Percentiles rank a stretch among this genome's conserved stretches.
These are phyloP conservation scores for Globisporangium carolinianum DNA, from an alignment of 352 stramenopile species.

Conservation along the genomic window DNA sequence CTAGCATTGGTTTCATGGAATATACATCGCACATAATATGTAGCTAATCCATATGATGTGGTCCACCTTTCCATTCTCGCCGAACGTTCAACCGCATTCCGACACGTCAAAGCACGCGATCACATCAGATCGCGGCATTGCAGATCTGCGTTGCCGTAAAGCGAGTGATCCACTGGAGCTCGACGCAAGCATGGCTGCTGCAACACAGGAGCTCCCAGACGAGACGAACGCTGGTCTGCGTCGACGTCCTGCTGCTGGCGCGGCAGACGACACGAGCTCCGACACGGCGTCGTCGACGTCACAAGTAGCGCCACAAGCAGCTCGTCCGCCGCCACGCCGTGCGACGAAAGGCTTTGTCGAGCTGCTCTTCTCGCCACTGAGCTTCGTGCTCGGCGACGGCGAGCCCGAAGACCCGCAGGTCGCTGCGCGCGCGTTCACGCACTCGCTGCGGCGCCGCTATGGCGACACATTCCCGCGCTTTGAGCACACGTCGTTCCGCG, in stretches of 20 bases:
- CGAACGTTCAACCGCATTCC: not conserved
- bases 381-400: slow-evolving; percentile 63
- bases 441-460: slow-evolving; percentile 49
- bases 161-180: not conserved
- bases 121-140: not conserved
- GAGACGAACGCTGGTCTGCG: slow-evolving; percentile 15
- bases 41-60: not conserved
- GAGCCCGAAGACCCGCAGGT: slow-evolving; percentile 61
- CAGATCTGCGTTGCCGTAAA: not conserved
- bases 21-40: not conserved
- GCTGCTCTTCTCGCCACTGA: slow-evolving; percentile 67
- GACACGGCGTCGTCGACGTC: slow-evolving; percentile 13
- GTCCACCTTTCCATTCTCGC: not conserved
- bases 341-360: slow-evolving; percentile 59
- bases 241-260: slow-evolving; percentile 19
- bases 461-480: slow-evolving; percentile 59
- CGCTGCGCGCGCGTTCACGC: slow-evolving; percentile 45
- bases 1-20: not conserved
- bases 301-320: slow-evolving; percentile 1
- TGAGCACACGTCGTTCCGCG: slow-evolving; percentile 75
- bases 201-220: not conserved
- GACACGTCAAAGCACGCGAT: not conserved
- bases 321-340: not conserved
- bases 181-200: slow-evolving; percentile 10
- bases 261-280: slow-evolving; percentile 7